Evolutionary conservation across 257 asterid species (phyloP).

Genomic region (Solanum chaucha): DNA sequence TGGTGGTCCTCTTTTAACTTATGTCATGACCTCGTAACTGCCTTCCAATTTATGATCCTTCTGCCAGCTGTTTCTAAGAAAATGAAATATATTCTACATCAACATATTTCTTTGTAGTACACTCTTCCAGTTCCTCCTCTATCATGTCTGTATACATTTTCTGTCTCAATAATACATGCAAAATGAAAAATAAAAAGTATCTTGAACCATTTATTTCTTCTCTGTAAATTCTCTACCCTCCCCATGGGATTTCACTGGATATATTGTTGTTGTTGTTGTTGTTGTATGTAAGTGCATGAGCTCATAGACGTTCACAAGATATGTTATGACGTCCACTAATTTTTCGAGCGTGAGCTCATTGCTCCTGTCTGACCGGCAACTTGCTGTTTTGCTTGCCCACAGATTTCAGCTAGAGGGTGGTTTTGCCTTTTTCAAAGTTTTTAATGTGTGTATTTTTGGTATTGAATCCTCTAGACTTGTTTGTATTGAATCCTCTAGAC

Average conservation of each 20-base stretch:
- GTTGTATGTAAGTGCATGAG: not conserved
- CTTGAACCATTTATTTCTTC: not conserved
- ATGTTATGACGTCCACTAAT: not conserved
- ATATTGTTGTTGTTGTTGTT: not conserved
- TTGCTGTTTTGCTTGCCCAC: not conserved
- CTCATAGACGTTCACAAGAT: not conserved
- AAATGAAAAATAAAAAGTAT: not conserved
- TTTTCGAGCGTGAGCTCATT: not conserved
- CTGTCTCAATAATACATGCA: not conserved
- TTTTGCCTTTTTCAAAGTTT: not conserved
- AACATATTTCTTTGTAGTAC: not conserved
- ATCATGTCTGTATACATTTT: not conserved
- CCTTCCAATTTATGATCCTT: slow-evolving; percentile 20
- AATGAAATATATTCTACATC: not conserved
- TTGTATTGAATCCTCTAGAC: not conserved
- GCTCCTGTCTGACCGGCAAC: not conserved
- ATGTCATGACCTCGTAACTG: slow-evolving; percentile 22
- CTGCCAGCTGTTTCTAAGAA: slow-evolving; percentile 25
- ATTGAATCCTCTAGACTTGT: not conserved
- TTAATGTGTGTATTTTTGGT: not conserved
- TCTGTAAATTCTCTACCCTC: not conserved
- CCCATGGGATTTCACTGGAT: not conserved
- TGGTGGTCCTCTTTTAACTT: slow-evolving; percentile 25
- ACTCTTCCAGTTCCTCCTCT: not conserved
- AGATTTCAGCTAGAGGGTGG: not conserved